These are phyloP conservation scores for Cicer judaicum DNA, from an alignment of 306 rosid species.

Conservation along the genomic window DNA sequence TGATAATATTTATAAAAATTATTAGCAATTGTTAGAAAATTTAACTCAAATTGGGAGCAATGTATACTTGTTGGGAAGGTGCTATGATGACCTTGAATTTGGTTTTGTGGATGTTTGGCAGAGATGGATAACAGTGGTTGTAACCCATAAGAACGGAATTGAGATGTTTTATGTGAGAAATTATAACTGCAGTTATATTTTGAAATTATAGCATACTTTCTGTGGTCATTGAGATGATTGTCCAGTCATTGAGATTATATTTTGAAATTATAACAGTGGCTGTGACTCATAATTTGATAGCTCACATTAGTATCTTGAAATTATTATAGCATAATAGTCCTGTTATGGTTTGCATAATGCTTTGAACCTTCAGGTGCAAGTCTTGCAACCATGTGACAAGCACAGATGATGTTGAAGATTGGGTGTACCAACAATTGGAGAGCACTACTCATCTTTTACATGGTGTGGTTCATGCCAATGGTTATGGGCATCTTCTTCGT, in stretches of 20 bases:
- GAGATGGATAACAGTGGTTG: not conserved
- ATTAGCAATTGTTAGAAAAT: not conserved
- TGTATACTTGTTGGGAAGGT: not conserved
- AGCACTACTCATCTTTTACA: conserved; percentile 85
- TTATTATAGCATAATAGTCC: not conserved
- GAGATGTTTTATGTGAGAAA: not conserved
- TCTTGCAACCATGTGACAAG: conserved; percentile 90
- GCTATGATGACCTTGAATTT: not conserved
- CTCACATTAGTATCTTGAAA: not conserved
- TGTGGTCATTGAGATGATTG: too few relatives aligned
- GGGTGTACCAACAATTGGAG: conserved; percentile 89
- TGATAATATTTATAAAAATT: not conserved
- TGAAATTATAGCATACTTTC: not conserved
- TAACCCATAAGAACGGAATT: not conserved
- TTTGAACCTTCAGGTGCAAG: conserved; percentile 72
- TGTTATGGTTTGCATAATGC: conserved; percentile 29
- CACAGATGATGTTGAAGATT: conserved; percentile 84
- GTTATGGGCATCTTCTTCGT: conserved; percentile 94
- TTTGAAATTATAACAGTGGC: too few relatives aligned
- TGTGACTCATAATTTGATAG: too few relatives aligned
- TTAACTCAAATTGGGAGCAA: not conserved
- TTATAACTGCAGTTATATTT: not conserved
- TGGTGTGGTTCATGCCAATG: conserved; percentile 91
- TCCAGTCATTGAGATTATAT: too few relatives aligned
- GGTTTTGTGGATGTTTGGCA: not conserved